These are phyloP conservation scores for Daedaleopsis sinensis DNA, from an alignment of 768 basidiomycete species.

Conservation along the genomic window DNA sequence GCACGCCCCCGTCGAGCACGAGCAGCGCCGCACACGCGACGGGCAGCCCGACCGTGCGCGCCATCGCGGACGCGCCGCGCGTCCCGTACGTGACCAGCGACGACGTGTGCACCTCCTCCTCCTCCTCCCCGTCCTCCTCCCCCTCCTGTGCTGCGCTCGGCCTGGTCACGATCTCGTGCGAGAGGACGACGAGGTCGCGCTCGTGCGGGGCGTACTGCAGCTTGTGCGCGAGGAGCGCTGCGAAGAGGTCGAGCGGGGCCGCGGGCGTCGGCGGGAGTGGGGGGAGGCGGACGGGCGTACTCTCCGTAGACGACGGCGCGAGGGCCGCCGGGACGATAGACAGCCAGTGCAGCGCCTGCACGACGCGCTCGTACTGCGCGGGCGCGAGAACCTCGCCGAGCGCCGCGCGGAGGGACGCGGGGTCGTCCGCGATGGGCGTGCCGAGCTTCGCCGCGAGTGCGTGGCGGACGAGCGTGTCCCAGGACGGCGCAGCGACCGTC, in stretches of 20 bases:
- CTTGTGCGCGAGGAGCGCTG: conserved; percentile 68
- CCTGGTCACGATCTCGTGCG: conserved; percentile 75
- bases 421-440: conserved; percentile 32
- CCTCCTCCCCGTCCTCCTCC: no score
- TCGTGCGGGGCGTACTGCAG: conserved; percentile 72
- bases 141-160: no score
- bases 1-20: conserved; percentile 60
- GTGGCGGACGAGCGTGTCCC: conserved; percentile 42
- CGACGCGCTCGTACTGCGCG: conserved; percentile 22
- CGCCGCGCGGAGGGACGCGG: conserved; percentile 38
- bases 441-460: conserved; percentile 35
- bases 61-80: conserved; percentile 74
- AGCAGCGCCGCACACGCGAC: conserved; percentile 80
- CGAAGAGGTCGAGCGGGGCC: conserved; percentile 74
- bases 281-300: conserved; percentile 33
- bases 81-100: conserved; percentile 67
- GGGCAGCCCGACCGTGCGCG: conserved; percentile 87
- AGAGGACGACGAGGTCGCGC: conserved; percentile 84
- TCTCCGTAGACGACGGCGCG: not conserved
- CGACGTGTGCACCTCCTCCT: conserved; percentile 64
- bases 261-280: conserved; percentile 45
- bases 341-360: conserved; percentile 57
- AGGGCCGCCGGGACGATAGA: conserved; percentile 27
- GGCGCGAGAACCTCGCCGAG: conserved; percentile 31
- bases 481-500: conserved; percentile 39